Evolutionary conservation across 345 rosid species (phyloP).

Genomic region (Populus pruinosa): DNA sequence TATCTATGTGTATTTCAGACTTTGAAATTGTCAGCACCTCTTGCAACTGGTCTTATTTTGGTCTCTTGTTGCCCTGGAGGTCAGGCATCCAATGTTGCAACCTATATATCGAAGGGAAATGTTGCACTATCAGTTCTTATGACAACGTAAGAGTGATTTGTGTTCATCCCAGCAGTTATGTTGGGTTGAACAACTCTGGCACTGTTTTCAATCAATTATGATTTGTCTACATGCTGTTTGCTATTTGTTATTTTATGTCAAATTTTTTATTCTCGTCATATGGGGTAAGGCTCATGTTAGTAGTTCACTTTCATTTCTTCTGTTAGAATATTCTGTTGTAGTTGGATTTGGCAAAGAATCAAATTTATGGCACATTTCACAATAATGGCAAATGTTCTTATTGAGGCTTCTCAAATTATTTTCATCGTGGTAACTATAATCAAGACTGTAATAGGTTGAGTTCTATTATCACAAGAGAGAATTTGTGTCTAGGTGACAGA

Average conservation of each 20-base stretch:
- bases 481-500: background rate
- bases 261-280: too few species aligned
- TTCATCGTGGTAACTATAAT: background rate
- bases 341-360: background rate
- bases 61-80: constrained; percentile 99
- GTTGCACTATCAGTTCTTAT: constrained; percentile 97
- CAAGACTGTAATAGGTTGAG: background rate
- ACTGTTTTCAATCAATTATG: background rate
- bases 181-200: constrained; percentile 12
- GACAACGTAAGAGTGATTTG: constrained; percentile 67
- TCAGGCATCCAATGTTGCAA: constrained; percentile 95
- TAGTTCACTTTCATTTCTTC: background rate
- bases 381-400: background rate
- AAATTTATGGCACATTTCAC: background rate
- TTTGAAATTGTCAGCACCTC: constrained; percentile 89
- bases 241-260: too few species aligned
- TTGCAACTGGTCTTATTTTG: constrained; percentile 91
- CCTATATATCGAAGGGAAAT: constrained; percentile 91
- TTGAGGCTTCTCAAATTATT: background rate
- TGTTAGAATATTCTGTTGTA: too few species aligned
- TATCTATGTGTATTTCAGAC: constrained; percentile 40
- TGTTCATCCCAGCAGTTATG: constrained; percentile 1
- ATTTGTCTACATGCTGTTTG: too few species aligned
- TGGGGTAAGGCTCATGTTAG: too few species aligned
- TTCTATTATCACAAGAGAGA: background rate